A percentile compares a stretch with the other conserved stretches of the same genome.
Evolutionary conservation across 345 rosid genomes (phyloP).

Genomic region (Aegle marmelos): DNA sequence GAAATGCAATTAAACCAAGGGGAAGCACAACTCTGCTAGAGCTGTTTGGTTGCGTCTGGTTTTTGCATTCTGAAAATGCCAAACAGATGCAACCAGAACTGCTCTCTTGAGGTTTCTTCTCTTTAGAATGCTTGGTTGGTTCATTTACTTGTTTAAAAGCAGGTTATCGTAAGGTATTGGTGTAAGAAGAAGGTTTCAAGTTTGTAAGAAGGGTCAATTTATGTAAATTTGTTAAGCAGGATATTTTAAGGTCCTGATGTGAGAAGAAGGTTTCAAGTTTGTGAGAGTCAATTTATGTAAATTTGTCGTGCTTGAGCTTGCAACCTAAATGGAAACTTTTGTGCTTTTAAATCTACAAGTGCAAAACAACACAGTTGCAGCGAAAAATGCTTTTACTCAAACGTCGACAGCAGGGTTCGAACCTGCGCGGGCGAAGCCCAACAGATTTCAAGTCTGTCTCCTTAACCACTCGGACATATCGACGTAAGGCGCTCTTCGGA

Average conservation of each 20-base stretch:
- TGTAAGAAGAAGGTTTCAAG: background rate
- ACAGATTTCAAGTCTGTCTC: conserved; percentile 96
- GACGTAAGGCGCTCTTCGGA: too few relatives aligned
- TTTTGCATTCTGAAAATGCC: background rate
- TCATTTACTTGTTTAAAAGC: background rate
- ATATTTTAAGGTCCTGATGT: background rate
- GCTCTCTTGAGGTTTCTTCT: background rate
- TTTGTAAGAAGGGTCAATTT: background rate
- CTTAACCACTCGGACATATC: conserved; percentile 99
- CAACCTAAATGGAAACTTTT: background rate
- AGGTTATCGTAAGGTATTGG: background rate
- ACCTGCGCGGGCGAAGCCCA: conserved; percentile 85
- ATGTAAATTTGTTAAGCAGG: background rate
- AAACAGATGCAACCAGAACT: background rate
- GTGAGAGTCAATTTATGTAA: background rate
- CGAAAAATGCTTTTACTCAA: too few relatives aligned
- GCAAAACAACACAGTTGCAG: background rate
- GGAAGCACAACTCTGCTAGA: background rate
- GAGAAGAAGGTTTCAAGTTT: background rate
- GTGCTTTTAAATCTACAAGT: background rate
- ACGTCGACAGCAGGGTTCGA: conserved; percentile 86
- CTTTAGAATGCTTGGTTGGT: background rate
- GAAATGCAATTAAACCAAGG: conserved; percentile 11
- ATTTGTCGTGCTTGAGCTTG: conserved; percentile 3
- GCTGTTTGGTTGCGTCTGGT: background rate